Evolutionary conservation across 305 asterid genomes (phyloP).

Genomic region (Fraxinus xanthoxyloides): DNA sequence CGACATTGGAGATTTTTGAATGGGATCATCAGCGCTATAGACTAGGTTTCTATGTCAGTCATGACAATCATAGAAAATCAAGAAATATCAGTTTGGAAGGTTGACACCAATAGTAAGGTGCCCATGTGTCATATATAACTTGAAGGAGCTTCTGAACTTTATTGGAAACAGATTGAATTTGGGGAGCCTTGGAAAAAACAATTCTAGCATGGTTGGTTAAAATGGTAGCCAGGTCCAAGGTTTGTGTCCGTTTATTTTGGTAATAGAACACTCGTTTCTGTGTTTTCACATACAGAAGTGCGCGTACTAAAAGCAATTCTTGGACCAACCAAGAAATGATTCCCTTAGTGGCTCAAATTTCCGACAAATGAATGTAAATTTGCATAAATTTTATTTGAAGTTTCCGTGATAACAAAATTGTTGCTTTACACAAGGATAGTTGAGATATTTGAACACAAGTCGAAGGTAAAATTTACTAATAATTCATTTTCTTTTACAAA

Average conservation of each 20-base stretch:
- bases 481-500: background rate
- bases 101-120: conserved; percentile 7
- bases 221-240: background rate
- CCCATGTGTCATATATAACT: conserved; percentile 1
- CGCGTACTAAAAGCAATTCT: background rate
- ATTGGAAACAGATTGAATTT: background rate
- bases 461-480: background rate
- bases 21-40: background rate
- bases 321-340: background rate
- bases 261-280: background rate
- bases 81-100: conserved; percentile 30
- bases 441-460: background rate
- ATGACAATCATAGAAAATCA: background rate
- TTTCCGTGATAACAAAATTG: background rate
- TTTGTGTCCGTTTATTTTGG: background rate
- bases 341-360: background rate
- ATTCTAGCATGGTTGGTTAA: background rate
- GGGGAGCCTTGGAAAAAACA: background rate
- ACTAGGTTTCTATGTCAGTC: background rate
- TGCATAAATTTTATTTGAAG: background rate
- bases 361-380: background rate
- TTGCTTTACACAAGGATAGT: background rate
- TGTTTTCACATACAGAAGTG: background rate
- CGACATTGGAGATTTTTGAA: background rate
- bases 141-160: background rate